Evolutionary conservation across 2,329 filamentous ascomycete species (phyloP), one percentile per base, ranked within the genome.

Genomic region (Trichophyton simii): DNA sequence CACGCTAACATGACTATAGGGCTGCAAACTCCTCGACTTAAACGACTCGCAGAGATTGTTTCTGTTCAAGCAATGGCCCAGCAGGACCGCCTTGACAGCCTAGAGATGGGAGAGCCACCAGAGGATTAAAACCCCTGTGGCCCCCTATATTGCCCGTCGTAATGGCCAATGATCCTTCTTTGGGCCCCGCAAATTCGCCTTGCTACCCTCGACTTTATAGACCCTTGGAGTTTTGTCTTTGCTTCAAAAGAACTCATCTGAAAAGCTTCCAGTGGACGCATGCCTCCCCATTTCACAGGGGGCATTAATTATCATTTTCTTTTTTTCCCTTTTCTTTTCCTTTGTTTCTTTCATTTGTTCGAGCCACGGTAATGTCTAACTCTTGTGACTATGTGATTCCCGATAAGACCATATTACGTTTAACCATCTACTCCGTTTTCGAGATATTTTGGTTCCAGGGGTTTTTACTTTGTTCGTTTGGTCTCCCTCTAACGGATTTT

Each of bases 1-100:
- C 31, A 25, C 2, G 38, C 7, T 42, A 36, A n/a, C 46, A n/a
- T 20, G 20, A 6, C 8, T 8, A 44, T 63, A 94, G 89, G 90
- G 92, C 84, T 96, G 58, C 91, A 96, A 88, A 96, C 91, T 63
- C 92, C 92, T 57, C 85, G 92, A 64, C 78, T 99, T 65, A 97
- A 97, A 81, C 87, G 94, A 64, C 81, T 99, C 60, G 94, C 94
- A n/a, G 94, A 99, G 77, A 97, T 99, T 66, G 94, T 99, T 57
- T 95, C 90, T 42, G 89, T 91, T 36, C 94, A 99, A 76, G 94
- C 94, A 36, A 92, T 97, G 70, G 90, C 91, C 62, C 92, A 97
- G 75, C 90, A 95, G 76, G 90, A 95, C 76, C 92, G 89, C 77
- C 77, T 88, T 64, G 88, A 90, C 57, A 66, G 71, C 61, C 52